These are phyloP conservation scores for Gnetum montanum DNA, from an alignment of 75 land plant genomes.

Conservation along the genomic window DNA sequence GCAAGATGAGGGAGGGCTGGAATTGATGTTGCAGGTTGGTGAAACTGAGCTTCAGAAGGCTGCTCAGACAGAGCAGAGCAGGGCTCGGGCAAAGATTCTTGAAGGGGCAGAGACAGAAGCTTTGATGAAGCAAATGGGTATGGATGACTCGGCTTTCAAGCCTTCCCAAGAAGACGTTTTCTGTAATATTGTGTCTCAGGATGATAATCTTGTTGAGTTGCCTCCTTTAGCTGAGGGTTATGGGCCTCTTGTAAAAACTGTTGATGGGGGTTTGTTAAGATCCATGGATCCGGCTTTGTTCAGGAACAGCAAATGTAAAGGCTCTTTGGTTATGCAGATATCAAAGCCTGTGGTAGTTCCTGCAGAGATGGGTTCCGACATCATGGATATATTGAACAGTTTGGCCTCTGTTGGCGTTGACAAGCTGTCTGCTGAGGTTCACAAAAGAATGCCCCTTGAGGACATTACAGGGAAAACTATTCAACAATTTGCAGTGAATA, in stretches of 20 bases:
- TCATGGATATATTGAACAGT: conserved; percentile 62
- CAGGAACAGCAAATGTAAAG: conserved; percentile 41
- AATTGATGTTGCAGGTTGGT: conserved; percentile 38
- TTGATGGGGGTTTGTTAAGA: conserved; percentile 78
- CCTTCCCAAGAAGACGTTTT: conserved; percentile 41
- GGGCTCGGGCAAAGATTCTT: conserved; percentile 57
- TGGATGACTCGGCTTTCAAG: conserved; percentile 68
- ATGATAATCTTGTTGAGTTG: conserved; percentile 35
- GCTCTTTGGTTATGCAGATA: conserved; percentile 74
- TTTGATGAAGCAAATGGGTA: conserved; percentile 88
- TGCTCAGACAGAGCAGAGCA: conserved; percentile 27
- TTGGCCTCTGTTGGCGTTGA: conserved; percentile 85
- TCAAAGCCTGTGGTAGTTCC: conserved; percentile 91
- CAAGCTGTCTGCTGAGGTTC: conserved; percentile 73
- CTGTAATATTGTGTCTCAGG: conserved; percentile 48
- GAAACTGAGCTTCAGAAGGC: conserved; percentile 49
- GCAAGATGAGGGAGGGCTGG: conserved; percentile 28
- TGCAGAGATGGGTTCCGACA: conserved; percentile 81
- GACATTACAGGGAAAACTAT: conserved; percentile 81
- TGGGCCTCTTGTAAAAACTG: conserved; percentile 64
- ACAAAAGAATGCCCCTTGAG: conserved; percentile 86
- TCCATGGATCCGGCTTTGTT: conserved; percentile 85
- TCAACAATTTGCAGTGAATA: conserved; percentile 70
- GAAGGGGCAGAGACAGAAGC: conserved; percentile 88
- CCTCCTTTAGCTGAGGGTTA: conserved; percentile 74